phyloP scores from a whole-genome alignment of 768 basidiomycete genomes.

The Cubamyces sp. region DNA sequence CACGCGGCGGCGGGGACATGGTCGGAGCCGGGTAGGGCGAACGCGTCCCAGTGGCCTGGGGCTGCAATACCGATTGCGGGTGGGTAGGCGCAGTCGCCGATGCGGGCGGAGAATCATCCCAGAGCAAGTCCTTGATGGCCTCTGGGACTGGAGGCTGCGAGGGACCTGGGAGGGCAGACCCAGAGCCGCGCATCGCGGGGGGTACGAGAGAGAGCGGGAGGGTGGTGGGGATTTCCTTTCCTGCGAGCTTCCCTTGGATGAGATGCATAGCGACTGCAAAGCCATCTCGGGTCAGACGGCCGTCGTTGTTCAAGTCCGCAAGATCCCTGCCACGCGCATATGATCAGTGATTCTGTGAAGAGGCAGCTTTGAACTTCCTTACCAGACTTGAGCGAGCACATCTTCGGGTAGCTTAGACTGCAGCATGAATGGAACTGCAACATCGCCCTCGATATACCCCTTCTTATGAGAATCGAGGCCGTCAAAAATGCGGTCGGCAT shows the following conservation, averaged over 20 bases:
- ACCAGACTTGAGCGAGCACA: constrained; percentile 92
- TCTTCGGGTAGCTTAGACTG: constrained; percentile 85
- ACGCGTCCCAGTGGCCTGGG: constrained; percentile 32
- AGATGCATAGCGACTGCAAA: constrained; percentile 96
- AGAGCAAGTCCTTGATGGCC: constrained; percentile 49
- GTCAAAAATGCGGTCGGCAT: constrained; percentile 79
- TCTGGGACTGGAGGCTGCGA: constrained; percentile 43
- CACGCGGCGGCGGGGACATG: constrained; percentile 25
- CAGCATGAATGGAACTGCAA: constrained; percentile 95
- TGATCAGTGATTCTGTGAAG: neutral
- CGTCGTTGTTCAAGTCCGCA: constrained; percentile 86
- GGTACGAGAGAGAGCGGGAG: constrained; percentile 81
- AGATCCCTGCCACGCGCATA: constrained; percentile 73
- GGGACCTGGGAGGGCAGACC: constrained; percentile 43
- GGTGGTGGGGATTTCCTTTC: constrained; percentile 71
- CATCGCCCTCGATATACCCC: constrained; percentile 89
- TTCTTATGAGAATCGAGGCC: constrained; percentile 72
- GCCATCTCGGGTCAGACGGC: constrained; percentile 83
- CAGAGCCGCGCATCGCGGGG: constrained; percentile 67
- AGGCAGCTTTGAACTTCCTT: constrained; percentile 34
- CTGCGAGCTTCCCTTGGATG: constrained; percentile 83
- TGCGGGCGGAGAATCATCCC: constrained; percentile 44
- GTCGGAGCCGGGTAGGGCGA: constrained; percentile 13
- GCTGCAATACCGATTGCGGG: constrained; percentile 41
- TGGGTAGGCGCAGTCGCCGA: constrained; percentile 45